Percentiles rank a stretch among this genome's conserved stretches.
Conservation (phyloP, 192 early-diverging fungal species). For the Backusella tarrabulga region DNA sequence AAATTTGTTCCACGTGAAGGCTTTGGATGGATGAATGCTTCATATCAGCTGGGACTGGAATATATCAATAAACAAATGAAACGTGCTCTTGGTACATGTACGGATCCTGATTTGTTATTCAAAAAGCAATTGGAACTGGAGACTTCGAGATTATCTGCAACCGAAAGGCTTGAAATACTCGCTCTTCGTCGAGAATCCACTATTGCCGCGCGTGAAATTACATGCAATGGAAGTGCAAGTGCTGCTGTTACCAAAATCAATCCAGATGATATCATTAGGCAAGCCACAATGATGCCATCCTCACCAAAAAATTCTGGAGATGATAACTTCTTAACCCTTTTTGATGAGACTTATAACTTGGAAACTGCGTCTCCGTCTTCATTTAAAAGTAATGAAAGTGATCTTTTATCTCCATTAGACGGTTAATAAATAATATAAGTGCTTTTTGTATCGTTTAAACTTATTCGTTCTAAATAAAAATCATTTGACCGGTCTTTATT, state of each 20-base stretch:
- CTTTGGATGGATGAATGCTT: conserved; percentile 99
- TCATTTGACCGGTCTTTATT: background rate
- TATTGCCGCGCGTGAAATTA: conserved; percentile 9
- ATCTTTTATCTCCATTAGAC: background rate
- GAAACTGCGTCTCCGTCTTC: background rate
- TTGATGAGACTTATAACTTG: background rate
- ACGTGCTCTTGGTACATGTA: conserved; percentile 68
- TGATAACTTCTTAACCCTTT: background rate
- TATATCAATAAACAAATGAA: conserved; percentile 71
- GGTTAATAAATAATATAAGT: background rate
- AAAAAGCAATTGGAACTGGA: conserved; percentile 17
- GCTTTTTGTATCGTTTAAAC: background rate
- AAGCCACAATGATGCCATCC: background rate
- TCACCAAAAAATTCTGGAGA: background rate
- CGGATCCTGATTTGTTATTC: conserved; percentile 35
- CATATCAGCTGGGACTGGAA: conserved; percentile 79
- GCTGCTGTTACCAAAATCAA: conserved; percentile 7
- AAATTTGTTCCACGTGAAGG: conserved; percentile 95
- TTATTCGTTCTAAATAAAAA: background rate
- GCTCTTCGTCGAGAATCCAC: background rate
- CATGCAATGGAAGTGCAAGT: background rate
- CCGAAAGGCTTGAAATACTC: background rate
- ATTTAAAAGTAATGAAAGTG: background rate
- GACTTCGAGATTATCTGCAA: background rate
- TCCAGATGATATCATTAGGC: conserved; percentile 7